Evolutionary conservation across 495 filamentous ascomycete species (phyloP).

Genomic region (Podospora fimiseda): DNA sequence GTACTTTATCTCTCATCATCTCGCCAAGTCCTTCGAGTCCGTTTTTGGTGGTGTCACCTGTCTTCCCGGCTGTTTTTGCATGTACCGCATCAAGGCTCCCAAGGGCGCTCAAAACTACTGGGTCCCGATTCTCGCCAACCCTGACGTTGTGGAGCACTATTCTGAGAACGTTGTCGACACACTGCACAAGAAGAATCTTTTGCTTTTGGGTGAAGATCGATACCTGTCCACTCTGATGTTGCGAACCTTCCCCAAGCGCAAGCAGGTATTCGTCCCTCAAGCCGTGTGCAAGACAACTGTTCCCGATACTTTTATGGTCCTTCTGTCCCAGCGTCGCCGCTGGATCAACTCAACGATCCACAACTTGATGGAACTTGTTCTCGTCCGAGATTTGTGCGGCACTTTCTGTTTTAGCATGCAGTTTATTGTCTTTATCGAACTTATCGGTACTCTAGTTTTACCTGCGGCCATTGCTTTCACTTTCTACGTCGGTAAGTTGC

Average conservation of each 20-base stretch:
- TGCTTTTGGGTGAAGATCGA: slow-evolving; percentile 93
- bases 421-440: slow-evolving; percentile 93
- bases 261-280: slow-evolving; percentile 97
- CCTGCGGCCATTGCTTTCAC: slow-evolving; percentile 96
- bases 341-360: slow-evolving; percentile 99
- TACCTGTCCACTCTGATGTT: slow-evolving; percentile 97
- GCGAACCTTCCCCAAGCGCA: slow-evolving; percentile 97
- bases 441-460: slow-evolving; percentile 89
- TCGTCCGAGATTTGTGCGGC: slow-evolving; percentile 93
- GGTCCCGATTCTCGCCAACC: slow-evolving; percentile 98
- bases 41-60: slow-evolving; percentile 99
- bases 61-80: slow-evolving; percentile 98
- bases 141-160: slow-evolving; percentile 98
- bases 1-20: slow-evolving; percentile 98
- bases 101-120: slow-evolving; percentile 99
- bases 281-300: slow-evolving; percentile 98
- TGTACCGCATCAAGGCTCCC: slow-evolving; percentile 99
- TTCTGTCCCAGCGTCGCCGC: slow-evolving; percentile 87
- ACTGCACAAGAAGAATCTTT: slow-evolving; percentile 94
- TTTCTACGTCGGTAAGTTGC: slow-evolving; percentile 77
- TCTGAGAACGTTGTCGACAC: slow-evolving; percentile 99
- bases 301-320: slow-evolving; percentile 84
- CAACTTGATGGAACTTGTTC: slow-evolving; percentile 94
- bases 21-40: slow-evolving; percentile 94
- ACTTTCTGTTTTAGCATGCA: slow-evolving; percentile 99